Percentiles rank a stretch among this genome's conserved stretches.
phyloP scores from a whole-genome alignment of 805 yeast species.

The Candida peoriensis region DNA sequence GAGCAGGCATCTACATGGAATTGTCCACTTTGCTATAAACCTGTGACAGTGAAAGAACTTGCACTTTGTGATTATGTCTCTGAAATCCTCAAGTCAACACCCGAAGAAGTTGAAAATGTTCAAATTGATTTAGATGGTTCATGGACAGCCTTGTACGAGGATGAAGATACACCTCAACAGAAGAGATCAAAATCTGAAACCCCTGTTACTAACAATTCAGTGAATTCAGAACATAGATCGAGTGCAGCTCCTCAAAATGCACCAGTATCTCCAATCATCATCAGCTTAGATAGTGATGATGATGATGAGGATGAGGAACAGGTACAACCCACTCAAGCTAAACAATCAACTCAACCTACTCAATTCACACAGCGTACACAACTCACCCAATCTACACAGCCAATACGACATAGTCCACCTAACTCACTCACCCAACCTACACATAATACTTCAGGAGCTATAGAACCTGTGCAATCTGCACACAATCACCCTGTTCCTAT shows the following conservation, averaged over 20 bases:
- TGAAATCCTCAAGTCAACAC: constrained; percentile 52
- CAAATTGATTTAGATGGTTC: constrained; percentile 66
- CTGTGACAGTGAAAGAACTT: constrained; percentile 49
- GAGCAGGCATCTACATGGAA: constrained; percentile 78
- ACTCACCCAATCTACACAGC: background rate
- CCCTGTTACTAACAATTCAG: constrained; percentile 3
- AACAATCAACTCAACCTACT: constrained; percentile 1
- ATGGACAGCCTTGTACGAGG: constrained; percentile 47
- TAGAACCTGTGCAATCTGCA: background rate
- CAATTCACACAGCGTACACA: background rate
- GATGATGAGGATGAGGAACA: constrained; percentile 31
- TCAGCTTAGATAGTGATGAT: constrained; percentile 46
- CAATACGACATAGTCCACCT: background rate
- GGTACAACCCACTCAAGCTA: constrained; percentile 1
- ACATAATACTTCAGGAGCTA: background rate
- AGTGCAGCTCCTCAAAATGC: constrained; percentile 2
- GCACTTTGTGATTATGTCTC: constrained; percentile 70
- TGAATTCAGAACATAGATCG: background rate
- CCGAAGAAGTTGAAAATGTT: constrained; percentile 57
- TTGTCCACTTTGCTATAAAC: constrained; percentile 75
- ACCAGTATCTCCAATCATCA: constrained; percentile 33
- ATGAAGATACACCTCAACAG: constrained; percentile 15
- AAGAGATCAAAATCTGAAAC: constrained; percentile 2
- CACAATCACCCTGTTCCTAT: too few relatives aligned
- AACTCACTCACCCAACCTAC: background rate